Evolutionary conservation across 1,284 basidiomycete species (phyloP).

Genomic region (Microbotryum violaceum): DNA sequence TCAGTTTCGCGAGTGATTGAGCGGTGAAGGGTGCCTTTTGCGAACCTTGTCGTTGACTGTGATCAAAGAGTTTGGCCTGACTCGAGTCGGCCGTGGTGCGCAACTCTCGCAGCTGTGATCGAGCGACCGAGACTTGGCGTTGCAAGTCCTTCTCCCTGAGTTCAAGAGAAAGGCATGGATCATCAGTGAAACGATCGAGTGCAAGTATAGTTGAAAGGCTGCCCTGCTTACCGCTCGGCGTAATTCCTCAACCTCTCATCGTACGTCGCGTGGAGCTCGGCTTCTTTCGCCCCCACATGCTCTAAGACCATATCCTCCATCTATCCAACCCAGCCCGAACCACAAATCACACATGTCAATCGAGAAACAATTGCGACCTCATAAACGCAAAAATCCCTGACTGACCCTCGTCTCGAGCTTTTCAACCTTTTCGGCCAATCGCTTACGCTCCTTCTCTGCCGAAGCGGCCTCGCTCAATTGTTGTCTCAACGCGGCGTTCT

Average conservation of each 20-base stretch:
- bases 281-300: constrained; percentile 79
- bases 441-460: constrained; percentile 65
- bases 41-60: constrained; percentile 74
- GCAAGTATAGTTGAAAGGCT: too few relatives aligned
- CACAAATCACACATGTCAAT: constrained; percentile 9
- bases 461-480: constrained; percentile 58
- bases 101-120: constrained; percentile 80
- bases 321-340: constrained; percentile 41
- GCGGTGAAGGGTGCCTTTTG: not conserved
- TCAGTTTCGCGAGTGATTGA: constrained; percentile 6
- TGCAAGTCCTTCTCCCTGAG: constrained; percentile 83
- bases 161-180: not conserved
- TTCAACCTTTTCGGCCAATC: constrained; percentile 62
- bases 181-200: not conserved
- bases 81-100: constrained; percentile 83
- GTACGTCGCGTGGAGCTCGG: constrained; percentile 89
- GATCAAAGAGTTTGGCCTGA: constrained; percentile 82
- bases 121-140: constrained; percentile 72
- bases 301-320: constrained; percentile 87
- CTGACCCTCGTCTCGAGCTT: constrained; percentile 73
- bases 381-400: not conserved
- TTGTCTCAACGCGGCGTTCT: constrained; percentile 68
- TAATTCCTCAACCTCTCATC: constrained; percentile 92
- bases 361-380: not conserved
- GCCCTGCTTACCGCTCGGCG: constrained; percentile 65